Evolutionary conservation across 2,329 filamentous ascomycete species (phyloP), one percentile per base, ranked within the genome.

Genomic region (Triangularia verruculosa): DNA sequence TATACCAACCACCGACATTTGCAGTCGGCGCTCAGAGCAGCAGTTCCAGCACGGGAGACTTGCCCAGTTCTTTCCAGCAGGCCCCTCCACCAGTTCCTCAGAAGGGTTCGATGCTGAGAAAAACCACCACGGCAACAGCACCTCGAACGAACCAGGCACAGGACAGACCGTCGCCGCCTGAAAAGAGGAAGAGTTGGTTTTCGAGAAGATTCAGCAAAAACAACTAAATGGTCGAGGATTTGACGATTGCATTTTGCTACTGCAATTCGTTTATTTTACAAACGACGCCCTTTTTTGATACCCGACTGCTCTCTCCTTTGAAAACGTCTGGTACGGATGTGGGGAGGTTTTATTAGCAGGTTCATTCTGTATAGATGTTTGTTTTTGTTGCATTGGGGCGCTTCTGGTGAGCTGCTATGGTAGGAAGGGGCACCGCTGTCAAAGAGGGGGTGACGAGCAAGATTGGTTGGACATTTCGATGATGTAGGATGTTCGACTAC

Each of bases 141-240:
- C 51, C 25, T 27, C 22, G 15, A 5, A 12, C 17, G 52, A 47
- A 63, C 61, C 52, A 65, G 20, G 56, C 43, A 61, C 66, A 75
- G 67, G 69, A 73, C 61, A 71, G 75, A 55, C 74, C 76, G 5
- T 73, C 73, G 3, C 66, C 70, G 20, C 73, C 73, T 12, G 89
- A 93, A 65, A 97, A 96, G 82, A 84, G 91, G 68, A 93, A 93
- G 83, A 95, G 93, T 74, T 97, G 93, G 92, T 88, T 98, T 72
- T 87, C 90, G 73, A 86, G 88, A 70, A 84, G 88, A 61, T 95
- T 97, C 76, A 95, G 90, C 82, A 93, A 83, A 73, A 78, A 28
- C 74, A 47, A 54, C 11, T 54, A 54, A 28, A 25, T 8, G 52
- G 32, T 58, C 28, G 34, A 39, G n/a, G n/a, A 25, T 34, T 25